These are phyloP conservation scores for Candida palmyrensis DNA, from an alignment of 805 yeast genomes.

Conservation along the genomic window DNA sequence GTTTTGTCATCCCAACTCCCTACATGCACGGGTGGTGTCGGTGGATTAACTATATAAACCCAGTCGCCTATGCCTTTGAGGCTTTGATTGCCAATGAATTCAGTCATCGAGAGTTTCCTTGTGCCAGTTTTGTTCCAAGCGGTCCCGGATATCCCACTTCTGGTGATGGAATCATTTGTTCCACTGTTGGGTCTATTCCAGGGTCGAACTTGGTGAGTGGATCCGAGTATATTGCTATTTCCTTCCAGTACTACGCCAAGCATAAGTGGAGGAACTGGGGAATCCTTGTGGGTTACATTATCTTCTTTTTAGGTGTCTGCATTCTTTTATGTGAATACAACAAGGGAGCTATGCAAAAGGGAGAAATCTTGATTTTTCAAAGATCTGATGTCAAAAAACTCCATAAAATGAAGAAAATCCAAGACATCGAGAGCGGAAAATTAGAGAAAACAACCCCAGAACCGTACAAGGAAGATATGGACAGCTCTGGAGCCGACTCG, in stretches of 20 bases:
- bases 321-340: conserved; percentile 51
- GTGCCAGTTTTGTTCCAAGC: conserved; percentile 46
- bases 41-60: conserved; percentile 60
- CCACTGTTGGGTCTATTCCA: conserved; percentile 17
- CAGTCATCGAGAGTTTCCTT: conserved; percentile 38
- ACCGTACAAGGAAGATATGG: conserved; percentile 8
- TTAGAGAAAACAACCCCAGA: conserved; percentile 6
- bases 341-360: conserved; percentile 62
- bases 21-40: conserved; percentile 60
- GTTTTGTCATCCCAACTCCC: conserved; percentile 54
- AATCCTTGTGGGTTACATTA: conserved; percentile 49
- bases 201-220: conserved; percentile 20
- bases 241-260: conserved; percentile 39
- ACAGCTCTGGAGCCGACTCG: conserved; percentile 9
- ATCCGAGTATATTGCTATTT: conserved; percentile 23
- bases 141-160: conserved; percentile 26
- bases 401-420: conserved; percentile 32
- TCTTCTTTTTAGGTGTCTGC: conserved; percentile 53
- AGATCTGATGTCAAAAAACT: conserved; percentile 41
- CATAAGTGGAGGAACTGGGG: conserved; percentile 67
- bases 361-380: conserved; percentile 64
- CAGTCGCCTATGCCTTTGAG: conserved; percentile 55
- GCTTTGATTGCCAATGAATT: conserved; percentile 57
- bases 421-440: conserved; percentile 20
- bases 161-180: conserved; percentile 14